Conservation (phyloP, 116 monocot genomes). For the Dioscorea cayenensis region DNA sequence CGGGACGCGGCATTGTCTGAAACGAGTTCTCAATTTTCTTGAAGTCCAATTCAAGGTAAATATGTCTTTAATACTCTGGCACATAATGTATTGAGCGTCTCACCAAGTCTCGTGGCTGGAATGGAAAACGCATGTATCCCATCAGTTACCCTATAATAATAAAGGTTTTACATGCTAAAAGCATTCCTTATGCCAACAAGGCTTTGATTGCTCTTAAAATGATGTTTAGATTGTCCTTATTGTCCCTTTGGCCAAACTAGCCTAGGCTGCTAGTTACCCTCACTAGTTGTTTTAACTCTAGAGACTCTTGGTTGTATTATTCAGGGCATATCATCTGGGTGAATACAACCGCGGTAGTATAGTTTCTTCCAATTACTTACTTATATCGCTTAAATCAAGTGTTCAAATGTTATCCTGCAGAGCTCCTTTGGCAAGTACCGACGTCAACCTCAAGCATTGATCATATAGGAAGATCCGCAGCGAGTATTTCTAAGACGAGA, state of each 20-base stretch:
- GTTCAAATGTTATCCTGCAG: constrained; percentile 7
- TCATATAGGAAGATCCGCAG: constrained; percentile 44
- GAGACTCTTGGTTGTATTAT: too few relatives aligned
- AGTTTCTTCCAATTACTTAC: not conserved
- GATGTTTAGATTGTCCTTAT: not conserved
- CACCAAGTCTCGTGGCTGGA: too few relatives aligned
- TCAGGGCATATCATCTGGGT: too few relatives aligned
- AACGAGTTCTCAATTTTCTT: constrained; percentile 37
- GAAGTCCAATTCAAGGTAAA: constrained; percentile 32
- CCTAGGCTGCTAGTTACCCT: not conserved
- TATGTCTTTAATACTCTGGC: not conserved
- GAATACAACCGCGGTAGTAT: too few relatives aligned
- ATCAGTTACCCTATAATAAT: too few relatives aligned
- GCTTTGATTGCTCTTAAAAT: not conserved
- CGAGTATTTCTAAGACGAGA: constrained; percentile 49
- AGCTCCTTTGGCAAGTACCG: constrained; percentile 15
- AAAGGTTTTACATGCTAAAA: not conserved
- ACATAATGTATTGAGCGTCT: not conserved
- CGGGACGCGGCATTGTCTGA: constrained; percentile 43
- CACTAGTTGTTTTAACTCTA: not conserved
- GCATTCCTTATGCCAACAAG: not conserved
- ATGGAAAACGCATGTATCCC: too few relatives aligned
- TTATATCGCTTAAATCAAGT: not conserved
- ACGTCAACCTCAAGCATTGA: constrained; percentile 22
- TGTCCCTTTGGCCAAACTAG: not conserved